phyloP scores from a whole-genome alignment of 129 eudicot species.

The Calendula officinalis region DNA sequence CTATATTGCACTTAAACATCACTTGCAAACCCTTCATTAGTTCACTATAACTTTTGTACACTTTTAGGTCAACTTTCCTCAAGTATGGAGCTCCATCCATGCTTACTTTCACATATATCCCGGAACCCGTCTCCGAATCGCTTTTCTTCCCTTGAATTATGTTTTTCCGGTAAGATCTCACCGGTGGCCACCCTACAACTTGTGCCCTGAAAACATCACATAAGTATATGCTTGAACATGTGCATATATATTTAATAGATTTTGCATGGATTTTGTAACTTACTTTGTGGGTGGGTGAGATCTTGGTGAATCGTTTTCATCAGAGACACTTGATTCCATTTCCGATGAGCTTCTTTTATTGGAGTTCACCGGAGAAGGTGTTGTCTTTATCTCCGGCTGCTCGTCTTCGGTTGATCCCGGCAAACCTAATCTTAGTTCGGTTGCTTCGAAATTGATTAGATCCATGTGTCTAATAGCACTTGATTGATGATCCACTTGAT shows the following conservation, averaged over 20 bases:
- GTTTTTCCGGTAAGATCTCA: slow-evolving; percentile 70
- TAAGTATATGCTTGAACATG: slow-evolving; percentile 12
- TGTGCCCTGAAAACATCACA: slow-evolving; percentile 52
- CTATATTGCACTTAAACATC: slow-evolving; percentile 76
- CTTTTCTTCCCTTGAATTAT: slow-evolving; percentile 40
- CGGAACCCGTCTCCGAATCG: slow-evolving; percentile 43
- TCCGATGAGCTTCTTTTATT: slow-evolving; percentile 64
- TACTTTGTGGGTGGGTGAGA: slow-evolving; percentile 63
- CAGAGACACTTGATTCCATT: slow-evolving; percentile 36
- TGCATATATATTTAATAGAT: not conserved
- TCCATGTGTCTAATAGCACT: slow-evolving; percentile 27
- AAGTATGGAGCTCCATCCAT: slow-evolving; percentile 93
- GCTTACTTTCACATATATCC: slow-evolving; percentile 76
- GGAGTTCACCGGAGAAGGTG: slow-evolving; percentile 15
- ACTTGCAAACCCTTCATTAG: slow-evolving; percentile 54
- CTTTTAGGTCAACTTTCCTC: slow-evolving; percentile 71
- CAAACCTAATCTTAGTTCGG: slow-evolving; percentile 60
- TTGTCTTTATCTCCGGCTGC: slow-evolving; percentile 27
- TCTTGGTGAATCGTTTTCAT: slow-evolving; percentile 34
- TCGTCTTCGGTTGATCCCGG: slow-evolving; percentile 53
- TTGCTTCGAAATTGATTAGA: slow-evolving; percentile 54
- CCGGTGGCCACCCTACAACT: slow-evolving; percentile 96
- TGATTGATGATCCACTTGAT: not conserved
- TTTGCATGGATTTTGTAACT: slow-evolving; percentile 33
- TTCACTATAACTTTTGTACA: slow-evolving; percentile 63